Conservation (phyloP, 2,329 filamentous ascomycete species). For the Raffaelea deltoideospora region DNA sequence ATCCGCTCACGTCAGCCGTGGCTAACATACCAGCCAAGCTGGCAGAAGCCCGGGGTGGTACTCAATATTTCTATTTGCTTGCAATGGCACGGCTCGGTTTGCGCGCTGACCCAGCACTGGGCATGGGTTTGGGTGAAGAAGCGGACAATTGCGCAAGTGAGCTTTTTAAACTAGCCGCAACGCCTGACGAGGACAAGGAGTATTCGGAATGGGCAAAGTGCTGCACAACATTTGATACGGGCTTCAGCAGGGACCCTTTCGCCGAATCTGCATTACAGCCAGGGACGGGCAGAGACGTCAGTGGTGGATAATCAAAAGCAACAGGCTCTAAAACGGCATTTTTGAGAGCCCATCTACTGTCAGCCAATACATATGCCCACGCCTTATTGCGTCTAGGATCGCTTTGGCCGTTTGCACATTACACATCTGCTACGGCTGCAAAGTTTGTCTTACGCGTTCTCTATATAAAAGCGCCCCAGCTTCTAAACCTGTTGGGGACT, state of each 20-base stretch:
- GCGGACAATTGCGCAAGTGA: conserved; percentile 71
- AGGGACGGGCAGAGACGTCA: not conserved
- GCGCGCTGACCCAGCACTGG: conserved; percentile 52
- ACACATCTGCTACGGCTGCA: no score
- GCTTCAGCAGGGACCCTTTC: conserved; percentile 1
- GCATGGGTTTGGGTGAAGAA: conserved; percentile 28
- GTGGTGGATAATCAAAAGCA: no score
- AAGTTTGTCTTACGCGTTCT: no score
- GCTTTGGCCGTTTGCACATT: no score
- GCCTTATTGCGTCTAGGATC: no score
- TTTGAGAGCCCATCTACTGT: no score
- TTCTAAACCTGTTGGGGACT: no score
- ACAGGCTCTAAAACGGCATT: no score
- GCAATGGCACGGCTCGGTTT: conserved; percentile 75
- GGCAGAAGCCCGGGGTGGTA: conserved; percentile 50
- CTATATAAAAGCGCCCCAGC: no score
- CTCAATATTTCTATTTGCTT: conserved; percentile 63
- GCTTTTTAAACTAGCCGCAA: conserved; percentile 66
- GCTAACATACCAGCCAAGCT: conserved; percentile 59
- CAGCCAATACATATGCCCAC: no score
- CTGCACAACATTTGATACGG: not conserved
- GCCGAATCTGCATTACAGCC: conserved; percentile 1
- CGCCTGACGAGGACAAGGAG: conserved; percentile 48
- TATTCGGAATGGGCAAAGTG: conserved; percentile 11
- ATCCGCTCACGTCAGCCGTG: conserved; percentile 25